Evolutionary conservation across 306 rosid genomes (phyloP).

Genomic region (Prunus padus): DNA sequence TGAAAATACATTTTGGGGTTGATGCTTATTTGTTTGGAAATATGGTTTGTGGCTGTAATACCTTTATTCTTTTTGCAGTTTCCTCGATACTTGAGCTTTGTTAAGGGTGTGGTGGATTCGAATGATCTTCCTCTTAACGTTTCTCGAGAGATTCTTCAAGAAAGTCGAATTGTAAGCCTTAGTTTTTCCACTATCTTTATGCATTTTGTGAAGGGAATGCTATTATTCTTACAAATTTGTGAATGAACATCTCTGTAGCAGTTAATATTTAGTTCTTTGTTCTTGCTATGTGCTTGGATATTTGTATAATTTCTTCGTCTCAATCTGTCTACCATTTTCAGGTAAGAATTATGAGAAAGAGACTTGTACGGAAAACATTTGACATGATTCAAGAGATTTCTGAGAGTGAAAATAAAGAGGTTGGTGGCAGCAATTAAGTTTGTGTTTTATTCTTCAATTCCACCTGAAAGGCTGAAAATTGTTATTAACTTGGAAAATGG

Average conservation of each 20-base stretch:
- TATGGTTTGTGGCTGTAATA: neutral
- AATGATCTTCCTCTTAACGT: slow-evolving; percentile 95
- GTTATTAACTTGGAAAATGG: slow-evolving; percentile 12
- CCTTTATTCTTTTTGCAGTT: slow-evolving; percentile 52
- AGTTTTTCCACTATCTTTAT: neutral
- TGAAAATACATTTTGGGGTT: neutral
- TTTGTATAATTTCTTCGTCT: slow-evolving; percentile 3
- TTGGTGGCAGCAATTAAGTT: slow-evolving; percentile 23
- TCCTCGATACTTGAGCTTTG: slow-evolving; percentile 95
- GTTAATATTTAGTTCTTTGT: neutral
- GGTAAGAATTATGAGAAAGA: slow-evolving; percentile 98
- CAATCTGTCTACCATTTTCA: slow-evolving; percentile 33
- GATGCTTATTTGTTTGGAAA: neutral
- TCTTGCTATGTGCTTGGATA: neutral
- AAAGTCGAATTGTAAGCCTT: slow-evolving; percentile 90
- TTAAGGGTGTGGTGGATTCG: slow-evolving; percentile 95
- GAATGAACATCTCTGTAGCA: neutral
- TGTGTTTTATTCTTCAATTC: slow-evolving; percentile 8
- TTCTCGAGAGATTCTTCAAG: slow-evolving; percentile 98
- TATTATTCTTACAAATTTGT: neutral
- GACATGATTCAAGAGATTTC: slow-evolving; percentile 97
- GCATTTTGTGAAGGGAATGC: neutral
- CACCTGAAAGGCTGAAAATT: slow-evolving; percentile 14
- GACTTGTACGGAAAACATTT: slow-evolving; percentile 92
- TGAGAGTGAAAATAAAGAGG: slow-evolving; percentile 93